A percentile compares a stretch with the other conserved stretches of the same genome.
Evolutionary conservation across 2,329 filamentous ascomycete species (phyloP).

Genomic region (Paecilomyces sp.): DNA sequence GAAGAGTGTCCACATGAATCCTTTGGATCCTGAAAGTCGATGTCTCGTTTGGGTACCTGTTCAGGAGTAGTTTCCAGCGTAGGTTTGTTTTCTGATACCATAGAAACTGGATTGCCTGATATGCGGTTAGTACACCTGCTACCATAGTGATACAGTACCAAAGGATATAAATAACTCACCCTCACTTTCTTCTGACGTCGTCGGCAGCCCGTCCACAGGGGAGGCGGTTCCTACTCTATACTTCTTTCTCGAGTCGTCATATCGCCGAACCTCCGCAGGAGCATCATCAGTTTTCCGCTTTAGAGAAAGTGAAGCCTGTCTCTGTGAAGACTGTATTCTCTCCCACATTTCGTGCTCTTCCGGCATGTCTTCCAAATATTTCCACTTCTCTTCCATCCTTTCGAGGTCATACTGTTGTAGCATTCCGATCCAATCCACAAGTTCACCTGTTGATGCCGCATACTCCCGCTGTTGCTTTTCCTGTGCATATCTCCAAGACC

Average conservation of each 20-base stretch:
- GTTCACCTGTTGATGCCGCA: not conserved
- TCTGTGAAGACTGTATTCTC: not conserved
- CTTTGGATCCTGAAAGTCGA: not conserved
- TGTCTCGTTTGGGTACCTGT: too few species aligned
- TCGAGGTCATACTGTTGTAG: not conserved
- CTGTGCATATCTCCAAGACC: not conserved
- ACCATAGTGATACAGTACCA: not conserved
- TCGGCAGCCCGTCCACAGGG: not conserved
- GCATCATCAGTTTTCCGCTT: not conserved
- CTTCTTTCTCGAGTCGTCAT: not conserved
- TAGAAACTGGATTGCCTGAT: not conserved
- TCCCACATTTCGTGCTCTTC: not conserved
- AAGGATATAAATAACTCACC: not conserved
- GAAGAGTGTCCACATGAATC: not conserved
- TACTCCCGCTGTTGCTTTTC: not conserved
- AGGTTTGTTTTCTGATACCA: not conserved
- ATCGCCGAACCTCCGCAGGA: not conserved
- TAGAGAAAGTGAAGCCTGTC: not conserved
- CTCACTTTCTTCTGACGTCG: not conserved
- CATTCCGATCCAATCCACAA: not conserved
- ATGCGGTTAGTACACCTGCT: not conserved
- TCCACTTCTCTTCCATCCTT: not conserved
- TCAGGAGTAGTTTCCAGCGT: not conserved
- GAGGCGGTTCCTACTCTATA: not conserved
- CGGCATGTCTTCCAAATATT: not conserved